phyloP scores from a whole-genome alignment of 2,329 filamentous ascomycete genomes.

The Ophiostoma ulmi region DNA sequence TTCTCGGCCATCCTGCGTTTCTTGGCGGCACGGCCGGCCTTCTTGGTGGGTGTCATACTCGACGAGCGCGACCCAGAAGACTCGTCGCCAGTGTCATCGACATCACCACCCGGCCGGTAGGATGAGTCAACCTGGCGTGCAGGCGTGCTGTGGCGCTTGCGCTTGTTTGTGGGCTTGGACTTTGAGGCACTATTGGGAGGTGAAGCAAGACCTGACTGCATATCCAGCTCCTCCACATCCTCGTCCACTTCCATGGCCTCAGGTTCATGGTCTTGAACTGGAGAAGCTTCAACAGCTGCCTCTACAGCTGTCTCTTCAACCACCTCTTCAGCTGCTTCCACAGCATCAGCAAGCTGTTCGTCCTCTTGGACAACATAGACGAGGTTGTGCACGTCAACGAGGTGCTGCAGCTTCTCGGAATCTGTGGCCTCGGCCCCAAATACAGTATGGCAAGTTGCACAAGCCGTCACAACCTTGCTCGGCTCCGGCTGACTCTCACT shows the following conservation, averaged over 20 bases:
- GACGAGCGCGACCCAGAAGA: not conserved
- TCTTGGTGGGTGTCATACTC: not conserved
- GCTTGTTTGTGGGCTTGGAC: not conserved
- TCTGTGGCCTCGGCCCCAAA: not conserved
- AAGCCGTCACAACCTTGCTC: not conserved
- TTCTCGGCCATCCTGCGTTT: conserved; percentile 9
- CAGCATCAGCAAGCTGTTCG: not conserved
- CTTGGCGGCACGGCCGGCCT: not conserved
- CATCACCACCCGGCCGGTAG: not conserved
- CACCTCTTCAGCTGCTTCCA: not conserved
- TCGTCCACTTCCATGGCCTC: not conserved
- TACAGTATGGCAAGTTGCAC: not conserved
- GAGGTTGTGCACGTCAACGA: not conserved
- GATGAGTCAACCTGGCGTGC: not conserved
- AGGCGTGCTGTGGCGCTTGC: conserved; percentile 1
- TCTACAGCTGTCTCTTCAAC: not conserved
- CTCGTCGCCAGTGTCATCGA: not conserved
- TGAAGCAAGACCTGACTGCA: not conserved
- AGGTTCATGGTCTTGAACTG: not conserved
- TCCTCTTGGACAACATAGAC: not conserved
- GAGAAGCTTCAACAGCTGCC: not conserved
- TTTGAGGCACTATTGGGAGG: not conserved
- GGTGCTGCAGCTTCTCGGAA: conserved; percentile 10
- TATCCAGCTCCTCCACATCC: not conserved
- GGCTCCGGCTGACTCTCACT: not conserved